Conservation (phyloP, 768 basidiomycete species). For the Chalciporus piperatus region DNA sequence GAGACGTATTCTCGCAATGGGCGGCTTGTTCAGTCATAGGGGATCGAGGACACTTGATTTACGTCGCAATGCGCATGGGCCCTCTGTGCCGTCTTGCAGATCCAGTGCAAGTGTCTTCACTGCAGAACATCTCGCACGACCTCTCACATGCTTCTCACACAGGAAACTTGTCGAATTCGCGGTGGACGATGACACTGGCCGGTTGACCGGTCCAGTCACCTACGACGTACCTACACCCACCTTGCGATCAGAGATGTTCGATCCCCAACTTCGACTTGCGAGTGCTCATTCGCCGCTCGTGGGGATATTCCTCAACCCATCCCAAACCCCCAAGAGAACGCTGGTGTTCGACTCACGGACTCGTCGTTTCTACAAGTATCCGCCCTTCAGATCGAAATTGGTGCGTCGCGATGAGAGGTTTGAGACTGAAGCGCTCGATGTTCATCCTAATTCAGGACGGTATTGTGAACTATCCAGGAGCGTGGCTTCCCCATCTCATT, state of each 20-base stretch:
- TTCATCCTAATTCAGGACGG: constrained; percentile 4
- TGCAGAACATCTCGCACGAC: neutral
- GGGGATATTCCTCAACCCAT: constrained; percentile 12
- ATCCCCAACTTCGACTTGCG: constrained; percentile 8
- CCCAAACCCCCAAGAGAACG: constrained; percentile 10
- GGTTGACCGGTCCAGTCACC: constrained; percentile 6
- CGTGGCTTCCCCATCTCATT: constrained; percentile 21
- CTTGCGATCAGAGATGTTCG: constrained; percentile 13
- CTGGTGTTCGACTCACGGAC: constrained; percentile 13
- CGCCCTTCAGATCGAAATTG: constrained; percentile 15
- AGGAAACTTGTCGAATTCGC: constrained; percentile 20
- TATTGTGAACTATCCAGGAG: constrained; percentile 16
- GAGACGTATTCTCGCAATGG: constrained; percentile 7
- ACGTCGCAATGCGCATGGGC: constrained; percentile 7
- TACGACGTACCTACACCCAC: constrained; percentile 15
- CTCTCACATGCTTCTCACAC: neutral
- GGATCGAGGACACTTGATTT: constrained; percentile 13
- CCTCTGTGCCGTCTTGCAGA: constrained; percentile 9
- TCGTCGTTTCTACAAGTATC: constrained; percentile 22
- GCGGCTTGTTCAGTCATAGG: constrained; percentile 7
- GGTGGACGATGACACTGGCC: constrained; percentile 17
- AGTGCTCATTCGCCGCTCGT: constrained; percentile 12
- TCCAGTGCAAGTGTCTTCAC: constrained; percentile 12
- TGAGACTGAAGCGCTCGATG: too few species aligned
- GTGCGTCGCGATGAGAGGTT: neutral